Evolutionary conservation across 169 alveolate species (phyloP), one percentile per base, ranked within the genome.

Genomic region (Eimeria acervulina): DNA sequence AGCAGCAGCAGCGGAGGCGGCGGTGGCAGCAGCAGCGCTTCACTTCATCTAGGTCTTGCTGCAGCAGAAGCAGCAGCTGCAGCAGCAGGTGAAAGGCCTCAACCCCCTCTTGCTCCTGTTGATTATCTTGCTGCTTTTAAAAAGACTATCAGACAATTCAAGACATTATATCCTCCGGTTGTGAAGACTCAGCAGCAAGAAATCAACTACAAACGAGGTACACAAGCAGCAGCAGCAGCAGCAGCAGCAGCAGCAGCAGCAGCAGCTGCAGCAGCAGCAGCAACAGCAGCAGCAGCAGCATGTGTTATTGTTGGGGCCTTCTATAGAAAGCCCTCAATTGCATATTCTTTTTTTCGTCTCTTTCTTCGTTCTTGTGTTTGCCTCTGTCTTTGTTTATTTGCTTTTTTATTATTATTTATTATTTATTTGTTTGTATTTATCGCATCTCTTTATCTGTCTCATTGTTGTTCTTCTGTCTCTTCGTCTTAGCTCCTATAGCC

Each of bases 1-100:
- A 74, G 85, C 85, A 74, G 85, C 85, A 74, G 85, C 85, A 74
- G 47, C 85, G 17, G 85, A 3, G 47, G 85, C 38, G 47, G 52
- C 38, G 47, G 52, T 74, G 17, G 85, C 47, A 26, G 85, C 47
- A 74, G 85, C 47, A 74, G 85, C 8, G 17, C 51, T 40, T 6
- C 23, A 28, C 55, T 7, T 47, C 5, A 47, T 47, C 12, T 47
- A 47, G 55, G 55, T 47, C 55, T 47, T 47, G 55, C 55, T 47
- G 55, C 55, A 4, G 85, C 85, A 6, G 85, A 42, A 19, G 85
- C 85, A 74, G 85, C 85, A 74, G 47, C 52, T 8, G 51, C 38
- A 17, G 51, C 85, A 28, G 85, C n/a, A 33, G 85, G 85, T 5
- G 4, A 28, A 6, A 26, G 51, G 17, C 85, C 85, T 7, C 85